Percentiles rank a stretch among this genome's conserved stretches.
Evolutionary conservation across 148 eudicot genomes (phyloP).

Genomic region (Heliamphora exappendiculata): DNA sequence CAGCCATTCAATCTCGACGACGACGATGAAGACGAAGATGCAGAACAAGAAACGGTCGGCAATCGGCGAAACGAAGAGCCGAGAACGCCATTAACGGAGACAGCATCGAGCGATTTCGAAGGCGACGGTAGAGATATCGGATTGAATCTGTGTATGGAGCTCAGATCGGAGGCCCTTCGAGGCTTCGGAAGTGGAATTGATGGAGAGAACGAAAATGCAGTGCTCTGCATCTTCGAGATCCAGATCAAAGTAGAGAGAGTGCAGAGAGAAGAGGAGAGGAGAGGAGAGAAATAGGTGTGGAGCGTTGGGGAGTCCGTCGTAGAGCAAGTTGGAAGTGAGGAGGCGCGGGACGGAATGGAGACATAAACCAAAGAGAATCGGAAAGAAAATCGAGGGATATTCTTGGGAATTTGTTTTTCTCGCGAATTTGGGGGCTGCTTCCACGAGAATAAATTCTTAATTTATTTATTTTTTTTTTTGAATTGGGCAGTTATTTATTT

Average conservation of each 20-base stretch:
- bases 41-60: constrained; percentile 16
- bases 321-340: not conserved
- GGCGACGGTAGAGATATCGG: constrained; percentile 8
- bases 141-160: constrained; percentile 7
- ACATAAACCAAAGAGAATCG: not conserved
- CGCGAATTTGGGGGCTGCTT: not conserved
- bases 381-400: not conserved
- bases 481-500: not conserved
- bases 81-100: not conserved
- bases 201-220: constrained; percentile 40
- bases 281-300: not conserved
- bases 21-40: constrained; percentile 12
- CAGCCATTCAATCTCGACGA: constrained; percentile 22
- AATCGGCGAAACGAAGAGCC: constrained; percentile 10
- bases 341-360: not conserved
- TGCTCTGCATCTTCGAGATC: constrained; percentile 51
- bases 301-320: constrained; percentile 29
- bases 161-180: constrained; percentile 13
- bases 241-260: constrained; percentile 10
- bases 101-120: constrained; percentile 5
- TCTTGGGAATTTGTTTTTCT: not conserved
- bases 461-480: not conserved
- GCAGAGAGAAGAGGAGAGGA: constrained; percentile 5
- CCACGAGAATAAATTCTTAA: not conserved
- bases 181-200: constrained; percentile 27